phyloP scores from a whole-genome alignment of 2,329 filamentous ascomycete species.

The Ophiognomonia clavigignenti-juglandacearum region DNA sequence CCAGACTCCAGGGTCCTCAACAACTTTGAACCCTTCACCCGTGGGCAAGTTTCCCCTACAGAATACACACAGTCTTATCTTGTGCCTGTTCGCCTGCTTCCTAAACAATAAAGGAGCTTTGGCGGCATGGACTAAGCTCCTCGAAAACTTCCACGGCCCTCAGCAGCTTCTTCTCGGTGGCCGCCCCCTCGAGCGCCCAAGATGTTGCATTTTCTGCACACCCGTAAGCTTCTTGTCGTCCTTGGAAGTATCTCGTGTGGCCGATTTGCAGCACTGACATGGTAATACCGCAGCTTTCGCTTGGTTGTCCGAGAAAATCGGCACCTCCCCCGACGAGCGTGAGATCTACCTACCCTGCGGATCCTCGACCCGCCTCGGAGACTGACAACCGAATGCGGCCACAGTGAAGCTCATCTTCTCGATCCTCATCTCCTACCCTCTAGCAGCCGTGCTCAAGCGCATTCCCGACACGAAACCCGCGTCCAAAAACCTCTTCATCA shows the following conservation, averaged over 20 bases:
- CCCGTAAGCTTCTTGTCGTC: slow-evolving; percentile 20
- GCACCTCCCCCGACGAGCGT: slow-evolving; percentile 43
- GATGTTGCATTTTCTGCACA: slow-evolving; percentile 32
- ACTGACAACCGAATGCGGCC: not conserved
- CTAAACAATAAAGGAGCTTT: too few species aligned
- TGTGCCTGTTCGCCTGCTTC: too few species aligned
- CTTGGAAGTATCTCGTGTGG: not conserved
- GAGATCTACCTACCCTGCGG: slow-evolving; percentile 18
- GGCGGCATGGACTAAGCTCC: slow-evolving; percentile 10
- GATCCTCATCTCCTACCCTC: slow-evolving; percentile 87
- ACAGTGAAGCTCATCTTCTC: slow-evolving; percentile 92
- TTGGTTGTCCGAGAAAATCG: slow-evolving; percentile 34
- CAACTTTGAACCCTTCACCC: too few species aligned
- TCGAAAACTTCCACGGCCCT: not conserved
- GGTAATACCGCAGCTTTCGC: slow-evolving; percentile 35
- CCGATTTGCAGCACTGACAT: slow-evolving; percentile 13
- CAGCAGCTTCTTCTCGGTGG: not conserved
- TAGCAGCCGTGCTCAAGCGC: slow-evolving; percentile 83
- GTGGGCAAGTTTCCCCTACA: too few species aligned
- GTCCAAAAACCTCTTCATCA: slow-evolving; percentile 83
- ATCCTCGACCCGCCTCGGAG: not conserved
- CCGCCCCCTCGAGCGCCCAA: not conserved
- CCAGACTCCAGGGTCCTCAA: too few species aligned
- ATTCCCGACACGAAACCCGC: slow-evolving; percentile 80
- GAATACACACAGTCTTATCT: too few species aligned